Evolutionary conservation across 352 stramenopile genomes (phyloP).

Genomic region (Phytophthora sojae): DNA sequence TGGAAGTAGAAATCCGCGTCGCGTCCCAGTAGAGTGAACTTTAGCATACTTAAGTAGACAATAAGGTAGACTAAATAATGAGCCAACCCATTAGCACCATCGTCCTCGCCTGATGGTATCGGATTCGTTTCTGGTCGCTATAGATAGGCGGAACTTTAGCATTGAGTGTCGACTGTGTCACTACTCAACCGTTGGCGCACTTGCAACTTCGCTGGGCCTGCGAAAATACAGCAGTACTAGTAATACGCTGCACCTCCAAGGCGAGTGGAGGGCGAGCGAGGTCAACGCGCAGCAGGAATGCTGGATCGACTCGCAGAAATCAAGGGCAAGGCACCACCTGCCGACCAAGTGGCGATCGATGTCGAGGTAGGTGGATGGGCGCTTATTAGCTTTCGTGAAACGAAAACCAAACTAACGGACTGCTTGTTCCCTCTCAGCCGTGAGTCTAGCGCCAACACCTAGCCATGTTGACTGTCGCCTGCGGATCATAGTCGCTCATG

Average conservation of each 20-base stretch:
- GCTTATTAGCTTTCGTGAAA: neutral
- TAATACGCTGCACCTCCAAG: neutral
- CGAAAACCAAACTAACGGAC: slow-evolving; percentile 1
- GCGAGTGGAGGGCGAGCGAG: neutral
- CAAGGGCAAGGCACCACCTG: slow-evolving; percentile 53
- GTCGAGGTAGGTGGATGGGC: slow-evolving; percentile 60
- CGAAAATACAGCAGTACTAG: neutral
- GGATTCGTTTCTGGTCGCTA: slow-evolving; percentile 11
- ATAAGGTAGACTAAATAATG: neutral
- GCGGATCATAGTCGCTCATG: neutral
- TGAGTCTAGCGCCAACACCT: neutral
- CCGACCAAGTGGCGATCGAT: slow-evolving; percentile 64
- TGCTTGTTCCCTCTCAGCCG: neutral
- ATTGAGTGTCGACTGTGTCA: neutral
- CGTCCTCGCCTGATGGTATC: neutral
- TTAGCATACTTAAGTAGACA: too few relatives aligned
- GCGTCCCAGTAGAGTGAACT: neutral
- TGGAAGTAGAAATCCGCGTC: neutral
- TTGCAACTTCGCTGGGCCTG: slow-evolving; percentile 8
- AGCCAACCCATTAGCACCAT: neutral
- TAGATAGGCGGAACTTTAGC: slow-evolving; percentile 1
- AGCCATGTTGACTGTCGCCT: neutral
- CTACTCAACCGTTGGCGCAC: slow-evolving; percentile 1
- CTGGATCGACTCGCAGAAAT: slow-evolving; percentile 79
- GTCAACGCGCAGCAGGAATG: slow-evolving; percentile 38